phyloP scores from a whole-genome alignment of 1,284 basidiomycete species.

The Rhodotorula sp. region DNA sequence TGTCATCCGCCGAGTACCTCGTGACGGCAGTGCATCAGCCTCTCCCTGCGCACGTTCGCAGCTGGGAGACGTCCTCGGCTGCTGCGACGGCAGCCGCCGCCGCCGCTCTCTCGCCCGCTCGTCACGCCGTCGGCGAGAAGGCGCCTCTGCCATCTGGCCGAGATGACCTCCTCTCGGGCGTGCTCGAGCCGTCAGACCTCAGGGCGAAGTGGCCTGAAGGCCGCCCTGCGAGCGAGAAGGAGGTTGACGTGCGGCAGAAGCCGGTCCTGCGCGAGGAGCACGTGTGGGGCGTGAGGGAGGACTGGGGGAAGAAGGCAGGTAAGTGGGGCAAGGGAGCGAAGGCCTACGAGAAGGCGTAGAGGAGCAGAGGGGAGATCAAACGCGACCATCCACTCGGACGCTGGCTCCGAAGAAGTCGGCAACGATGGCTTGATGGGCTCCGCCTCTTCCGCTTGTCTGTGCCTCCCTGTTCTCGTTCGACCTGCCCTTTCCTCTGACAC shows the following conservation, averaged over 20 bases:
- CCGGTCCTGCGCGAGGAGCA: conserved; percentile 22
- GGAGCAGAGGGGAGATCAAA: neutral
- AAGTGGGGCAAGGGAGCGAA: conserved; percentile 55
- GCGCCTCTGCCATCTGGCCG: neutral
- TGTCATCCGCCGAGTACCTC: conserved; percentile 61
- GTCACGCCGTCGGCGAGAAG: conserved; percentile 27
- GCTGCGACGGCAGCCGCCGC: neutral
- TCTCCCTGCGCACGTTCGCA: conserved; percentile 27
- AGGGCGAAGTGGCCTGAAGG: conserved; percentile 30
- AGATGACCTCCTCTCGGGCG: conserved; percentile 27
- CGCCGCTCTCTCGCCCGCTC: neutral
- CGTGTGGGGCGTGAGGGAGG: conserved; percentile 49
- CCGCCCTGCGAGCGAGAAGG: conserved; percentile 12
- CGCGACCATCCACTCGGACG: neutral
- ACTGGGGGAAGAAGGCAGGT: conserved; percentile 57
- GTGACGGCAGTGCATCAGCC: conserved; percentile 33
- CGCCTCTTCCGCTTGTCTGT: no score
- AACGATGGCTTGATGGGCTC: no score
- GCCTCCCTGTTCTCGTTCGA: no score
- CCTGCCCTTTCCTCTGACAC: no score
- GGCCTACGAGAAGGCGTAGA: conserved; percentile 28
- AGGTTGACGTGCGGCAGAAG: conserved; percentile 24
- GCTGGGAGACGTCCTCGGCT: conserved; percentile 29
- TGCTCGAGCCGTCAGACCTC: conserved; percentile 29
- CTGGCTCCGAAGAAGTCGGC: no score